Conservation (phyloP, 257 asterid genomes). For the Solanum sparsipilum region DNA sequence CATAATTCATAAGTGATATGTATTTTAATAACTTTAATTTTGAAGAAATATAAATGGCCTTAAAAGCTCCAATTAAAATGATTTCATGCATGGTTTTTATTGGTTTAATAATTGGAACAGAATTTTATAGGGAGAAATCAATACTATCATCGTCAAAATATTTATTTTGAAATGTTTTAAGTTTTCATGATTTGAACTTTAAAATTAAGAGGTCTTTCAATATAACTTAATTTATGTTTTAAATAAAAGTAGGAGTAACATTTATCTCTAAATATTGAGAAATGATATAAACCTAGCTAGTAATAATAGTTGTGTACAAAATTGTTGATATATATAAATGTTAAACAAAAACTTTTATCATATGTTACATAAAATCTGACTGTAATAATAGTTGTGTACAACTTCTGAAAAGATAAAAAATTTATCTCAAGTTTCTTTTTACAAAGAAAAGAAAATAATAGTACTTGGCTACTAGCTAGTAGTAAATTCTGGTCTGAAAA, state of each 20-base stretch:
- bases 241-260: neutral
- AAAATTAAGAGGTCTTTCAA: neutral
- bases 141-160: neutral
- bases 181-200: neutral
- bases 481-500: neutral
- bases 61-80: neutral
- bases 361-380: neutral
- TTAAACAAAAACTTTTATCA: neutral
- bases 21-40: neutral
- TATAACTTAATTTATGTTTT: neutral
- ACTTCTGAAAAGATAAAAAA: no score
- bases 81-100: neutral
- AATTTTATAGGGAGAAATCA: neutral
- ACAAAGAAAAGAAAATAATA: neutral
- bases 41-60: neutral
- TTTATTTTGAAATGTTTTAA: neutral
- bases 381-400: neutral
- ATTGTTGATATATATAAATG: neutral
- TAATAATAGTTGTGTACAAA: neutral
- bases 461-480: neutral
- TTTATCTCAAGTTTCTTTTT: neutral
- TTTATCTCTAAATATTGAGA: neutral
- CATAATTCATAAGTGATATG: neutral
- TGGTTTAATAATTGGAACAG: neutral
- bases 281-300: neutral